phyloP scores from a whole-genome alignment of 2,329 filamentous ascomycete genomes.

The Furcasterigmium furcatum region DNA sequence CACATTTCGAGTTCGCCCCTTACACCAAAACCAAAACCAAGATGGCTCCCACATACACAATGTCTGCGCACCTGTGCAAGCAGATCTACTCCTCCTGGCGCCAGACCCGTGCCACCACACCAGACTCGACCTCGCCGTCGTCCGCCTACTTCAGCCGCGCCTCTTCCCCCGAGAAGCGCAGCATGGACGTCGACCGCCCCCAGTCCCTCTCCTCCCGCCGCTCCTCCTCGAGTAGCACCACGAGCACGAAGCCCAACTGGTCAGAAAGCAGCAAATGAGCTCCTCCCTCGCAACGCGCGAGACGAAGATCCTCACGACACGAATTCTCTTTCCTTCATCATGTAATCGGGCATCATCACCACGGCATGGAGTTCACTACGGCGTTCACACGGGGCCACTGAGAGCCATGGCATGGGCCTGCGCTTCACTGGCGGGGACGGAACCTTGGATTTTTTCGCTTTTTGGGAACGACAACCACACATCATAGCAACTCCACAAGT shows the following conservation, averaged over 20 bases:
- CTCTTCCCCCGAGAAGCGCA: constrained; percentile 38
- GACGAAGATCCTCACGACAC: too few species aligned
- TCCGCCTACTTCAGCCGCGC: constrained; percentile 16
- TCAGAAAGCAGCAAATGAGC: constrained; percentile 5
- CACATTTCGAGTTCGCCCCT: too few species aligned
- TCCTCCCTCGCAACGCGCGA: too few species aligned
- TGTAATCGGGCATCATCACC: not conserved
- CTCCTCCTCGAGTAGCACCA: constrained; percentile 19
- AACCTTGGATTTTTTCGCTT: too few species aligned
- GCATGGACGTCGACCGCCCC: constrained; percentile 43
- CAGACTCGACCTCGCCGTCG: constrained; percentile 23
- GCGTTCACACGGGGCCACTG: not conserved
- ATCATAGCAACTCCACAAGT: too few species aligned
- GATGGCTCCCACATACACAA: constrained; percentile 59
- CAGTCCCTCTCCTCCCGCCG: constrained; percentile 20
- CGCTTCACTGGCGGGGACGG: too few species aligned
- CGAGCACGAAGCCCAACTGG: constrained; percentile 20
- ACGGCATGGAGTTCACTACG: not conserved
- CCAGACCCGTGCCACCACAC: constrained; percentile 40
- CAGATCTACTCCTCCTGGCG: constrained; percentile 58
- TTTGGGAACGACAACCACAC: too few species aligned
- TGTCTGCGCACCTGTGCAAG: constrained; percentile 59
- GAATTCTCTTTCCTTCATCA: too few species aligned
- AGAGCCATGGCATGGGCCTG: not conserved
- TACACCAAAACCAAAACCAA: constrained; percentile 11